Evolutionary conservation across 345 rosid genomes (phyloP), one percentile per base, ranked within the genome.

Genomic region (Cardamine chenopodiifolia): DNA sequence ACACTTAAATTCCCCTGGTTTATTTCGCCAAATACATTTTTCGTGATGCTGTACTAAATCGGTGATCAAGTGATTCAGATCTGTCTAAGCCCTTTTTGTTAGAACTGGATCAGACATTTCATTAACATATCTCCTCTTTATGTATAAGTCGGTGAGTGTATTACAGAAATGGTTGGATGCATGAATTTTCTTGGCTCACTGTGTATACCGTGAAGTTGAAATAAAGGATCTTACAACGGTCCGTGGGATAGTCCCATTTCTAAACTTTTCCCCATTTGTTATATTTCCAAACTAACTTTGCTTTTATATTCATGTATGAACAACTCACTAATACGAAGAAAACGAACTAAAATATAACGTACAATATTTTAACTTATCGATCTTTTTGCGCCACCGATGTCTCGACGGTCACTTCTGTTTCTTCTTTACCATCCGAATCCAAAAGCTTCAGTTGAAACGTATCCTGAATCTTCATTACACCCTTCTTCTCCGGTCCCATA

Each of bases 401-500:
- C 75, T 83, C 85, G 34, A 80, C 76, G 17, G 83, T 48, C 76
- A 83, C 84, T 2, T 75, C 20, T 53, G 76, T 76, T 62, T 66
- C 79, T 58, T 82, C 79, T 32, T 83, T 48, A 6, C 61, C 83
- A 0, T 80, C 79, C 1, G 85, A 75, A 78, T 76, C 74, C 25
- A 34, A 60, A 7, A 82, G 61, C 73, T 71, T 80, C 18, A 68
- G 82, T 39, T 86, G 94, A 63, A 93, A 67, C 3, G 71, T 83
- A 77, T 86, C 90, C 66, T 95, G 97, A 50, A 89, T 86, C 85
- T 84, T 90, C 1, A 86, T 88, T n/a, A 88, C 90, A 10, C 98
- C 97, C 66, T 89, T 90, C 83, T 88, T 92, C 18, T 86, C 87
- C 2, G 98, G 97, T 62, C 90, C 87, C 26, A 92, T 89, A 9